Evolutionary conservation across 2,329 filamentous ascomycete genomes (phyloP).

Genomic region (Ophidiomyces ophidiicola): DNA sequence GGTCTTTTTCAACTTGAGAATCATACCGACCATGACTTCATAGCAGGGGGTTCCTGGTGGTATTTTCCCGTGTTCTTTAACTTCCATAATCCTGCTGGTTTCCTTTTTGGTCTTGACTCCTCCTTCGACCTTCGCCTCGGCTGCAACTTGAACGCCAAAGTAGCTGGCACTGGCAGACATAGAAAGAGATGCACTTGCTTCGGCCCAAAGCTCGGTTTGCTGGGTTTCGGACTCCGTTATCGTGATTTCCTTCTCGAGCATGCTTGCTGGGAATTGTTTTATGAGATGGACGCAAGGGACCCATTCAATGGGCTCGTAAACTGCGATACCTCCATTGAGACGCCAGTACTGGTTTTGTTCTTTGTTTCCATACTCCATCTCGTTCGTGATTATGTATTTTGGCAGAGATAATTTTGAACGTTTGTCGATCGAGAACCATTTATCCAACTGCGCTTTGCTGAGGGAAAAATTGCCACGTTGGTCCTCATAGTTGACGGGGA

Average conservation of each 20-base stretch:
- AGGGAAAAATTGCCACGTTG: conserved; percentile 4
- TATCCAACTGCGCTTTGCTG: conserved; percentile 4
- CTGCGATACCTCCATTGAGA: too few species aligned
- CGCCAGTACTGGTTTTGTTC: too few species aligned
- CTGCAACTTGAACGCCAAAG: conserved; percentile 2
- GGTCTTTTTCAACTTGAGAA: too few species aligned
- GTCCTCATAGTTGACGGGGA: neutral
- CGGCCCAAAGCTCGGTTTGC: conserved; percentile 1
- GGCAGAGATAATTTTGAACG: conserved; percentile 1
- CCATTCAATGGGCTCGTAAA: too few species aligned
- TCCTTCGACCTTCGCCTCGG: conserved; percentile 3
- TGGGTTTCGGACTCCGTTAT: neutral
- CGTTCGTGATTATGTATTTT: too few species aligned
- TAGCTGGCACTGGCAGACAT: conserved; percentile 1
- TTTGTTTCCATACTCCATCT: too few species aligned
- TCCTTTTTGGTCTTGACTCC: conserved; percentile 3
- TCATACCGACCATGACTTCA: conserved; percentile 2
- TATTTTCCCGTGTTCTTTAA: conserved; percentile 2
- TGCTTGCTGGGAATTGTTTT: conserved; percentile 5
- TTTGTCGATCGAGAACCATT: conserved; percentile 4
- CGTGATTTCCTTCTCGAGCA: conserved; percentile 5
- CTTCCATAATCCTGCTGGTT: conserved; percentile 6
- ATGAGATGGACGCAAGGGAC: too few species aligned
- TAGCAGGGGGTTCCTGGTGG: conserved; percentile 1
- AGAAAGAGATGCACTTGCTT: conserved; percentile 1